These are phyloP conservation scores for Stylonectria norvegica DNA, from an alignment of 2,329 filamentous ascomycete species.

Conservation along the genomic window DNA sequence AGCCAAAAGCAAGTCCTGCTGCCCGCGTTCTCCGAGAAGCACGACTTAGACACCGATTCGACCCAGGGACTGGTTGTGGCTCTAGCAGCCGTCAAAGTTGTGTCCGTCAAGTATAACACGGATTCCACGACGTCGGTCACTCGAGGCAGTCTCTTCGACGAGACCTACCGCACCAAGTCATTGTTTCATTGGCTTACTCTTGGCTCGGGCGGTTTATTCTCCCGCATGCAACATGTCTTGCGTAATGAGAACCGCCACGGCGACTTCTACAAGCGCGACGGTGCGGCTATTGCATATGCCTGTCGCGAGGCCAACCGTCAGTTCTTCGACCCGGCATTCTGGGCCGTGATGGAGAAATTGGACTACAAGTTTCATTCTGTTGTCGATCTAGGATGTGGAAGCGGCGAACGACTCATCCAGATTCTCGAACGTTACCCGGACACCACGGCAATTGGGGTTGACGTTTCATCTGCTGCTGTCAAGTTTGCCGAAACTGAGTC, in stretches of 20 bases:
- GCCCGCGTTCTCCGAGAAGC: no score
- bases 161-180: conserved; percentile 5
- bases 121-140: no score
- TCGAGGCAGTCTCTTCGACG: conserved; percentile 7
- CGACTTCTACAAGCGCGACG: conserved; percentile 7
- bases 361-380: conserved; percentile 8
- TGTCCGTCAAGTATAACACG: no score
- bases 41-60: no score
- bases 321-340: conserved; percentile 8
- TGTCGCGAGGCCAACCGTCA: conserved; percentile 9
- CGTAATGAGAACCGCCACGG: conserved; percentile 12
- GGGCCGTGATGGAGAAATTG: conserved; percentile 2
- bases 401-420: conserved; percentile 15
- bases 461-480: conserved; percentile 10
- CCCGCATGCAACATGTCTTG: conserved; percentile 6
- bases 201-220: conserved; percentile 12
- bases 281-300: conserved; percentile 14
- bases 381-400: conserved; percentile 15
- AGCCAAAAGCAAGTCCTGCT: no score
- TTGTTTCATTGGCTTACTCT: conserved; percentile 14
- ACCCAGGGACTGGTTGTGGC: no score
- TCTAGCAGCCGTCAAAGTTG: no score
- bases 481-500: conserved; percentile 8
- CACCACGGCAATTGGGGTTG: conserved; percentile 10
- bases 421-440: conserved; percentile 9